phyloP scores from a whole-genome alignment of 2,329 filamentous ascomycete species.

The Aspergillus pseudoglaucus region DNA sequence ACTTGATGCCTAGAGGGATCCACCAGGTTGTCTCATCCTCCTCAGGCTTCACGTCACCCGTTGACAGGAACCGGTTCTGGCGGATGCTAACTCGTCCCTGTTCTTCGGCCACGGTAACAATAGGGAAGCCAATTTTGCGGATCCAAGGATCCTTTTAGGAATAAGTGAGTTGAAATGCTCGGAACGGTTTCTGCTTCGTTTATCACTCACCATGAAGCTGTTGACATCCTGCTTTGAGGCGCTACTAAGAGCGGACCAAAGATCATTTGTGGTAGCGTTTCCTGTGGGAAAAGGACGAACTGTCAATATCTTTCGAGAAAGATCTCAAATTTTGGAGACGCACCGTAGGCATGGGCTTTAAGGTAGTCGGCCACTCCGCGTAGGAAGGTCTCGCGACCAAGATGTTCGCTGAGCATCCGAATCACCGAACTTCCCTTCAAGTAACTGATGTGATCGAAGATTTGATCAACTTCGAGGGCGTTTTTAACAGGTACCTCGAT shows the following conservation, averaged over 20 bases:
- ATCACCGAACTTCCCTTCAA: slow-evolving; percentile 94
- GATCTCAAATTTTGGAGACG: slow-evolving; percentile 3
- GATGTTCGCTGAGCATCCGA: slow-evolving; percentile 87
- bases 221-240: slow-evolving; percentile 83
- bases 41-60: slow-evolving; percentile 82
- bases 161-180: slow-evolving; percentile 6
- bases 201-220: slow-evolving; percentile 62
- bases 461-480: slow-evolving; percentile 93
- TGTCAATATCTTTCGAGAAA: neutral
- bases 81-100: slow-evolving; percentile 72
- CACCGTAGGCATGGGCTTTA: slow-evolving; percentile 77
- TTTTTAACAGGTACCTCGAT: slow-evolving; percentile 94
- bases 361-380: slow-evolving; percentile 86
- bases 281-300: slow-evolving; percentile 20
- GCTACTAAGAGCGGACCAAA: slow-evolving; percentile 83
- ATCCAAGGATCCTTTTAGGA: slow-evolving; percentile 68
- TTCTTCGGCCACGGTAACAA: slow-evolving; percentile 79
- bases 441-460: slow-evolving; percentile 96
- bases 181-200: neutral
- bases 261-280: slow-evolving; percentile 82
- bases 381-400: slow-evolving; percentile 82
- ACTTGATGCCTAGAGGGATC: slow-evolving; percentile 82
- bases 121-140: slow-evolving; percentile 87
- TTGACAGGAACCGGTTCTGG: slow-evolving; percentile 84
- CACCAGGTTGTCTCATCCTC: slow-evolving; percentile 94